Percentiles rank a stretch among this genome's conserved stretches.
phyloP scores from a whole-genome alignment of 257 asterid species.

The Dorcoceras hygrometricum region DNA sequence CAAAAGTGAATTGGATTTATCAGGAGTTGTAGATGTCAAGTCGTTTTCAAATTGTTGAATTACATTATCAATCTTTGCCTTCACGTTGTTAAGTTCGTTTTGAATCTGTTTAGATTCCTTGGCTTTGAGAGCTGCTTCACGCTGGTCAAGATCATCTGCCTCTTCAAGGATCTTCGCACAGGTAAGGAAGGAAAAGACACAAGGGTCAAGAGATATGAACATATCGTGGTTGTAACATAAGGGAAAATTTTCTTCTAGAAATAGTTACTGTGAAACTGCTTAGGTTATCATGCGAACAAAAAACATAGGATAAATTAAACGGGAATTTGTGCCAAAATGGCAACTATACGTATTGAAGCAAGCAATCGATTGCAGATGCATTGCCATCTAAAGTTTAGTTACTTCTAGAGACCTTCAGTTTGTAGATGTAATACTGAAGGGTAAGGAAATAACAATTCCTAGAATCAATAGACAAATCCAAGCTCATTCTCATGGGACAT shows the following conservation, averaged over 20 bases:
- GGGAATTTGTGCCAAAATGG: not conserved
- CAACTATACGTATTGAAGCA: not conserved
- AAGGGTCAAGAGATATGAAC: conserved; percentile 4
- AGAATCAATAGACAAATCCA: not conserved
- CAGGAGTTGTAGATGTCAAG: conserved; percentile 38
- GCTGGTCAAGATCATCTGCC: conserved; percentile 72
- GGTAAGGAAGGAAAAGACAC: conserved; percentile 11
- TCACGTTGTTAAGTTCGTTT: conserved; percentile 51
- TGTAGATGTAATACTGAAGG: not conserved
- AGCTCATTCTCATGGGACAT: not conserved
- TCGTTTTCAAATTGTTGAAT: conserved; percentile 67
- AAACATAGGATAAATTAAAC: not conserved
- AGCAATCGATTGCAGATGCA: not conserved
- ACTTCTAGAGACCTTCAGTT: conserved; percentile 1
- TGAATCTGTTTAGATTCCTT: conserved; percentile 55
- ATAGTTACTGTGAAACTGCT: not conserved
- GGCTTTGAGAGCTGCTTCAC: conserved; percentile 76
- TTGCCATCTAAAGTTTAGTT: conserved; percentile 2
- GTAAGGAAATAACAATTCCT: not conserved
- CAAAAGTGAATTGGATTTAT: conserved; percentile 47
- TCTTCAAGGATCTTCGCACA: conserved; percentile 56
- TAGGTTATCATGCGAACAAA: not conserved
- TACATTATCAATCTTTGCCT: conserved; percentile 51
- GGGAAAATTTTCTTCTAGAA: conserved; percentile 9
- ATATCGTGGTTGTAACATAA: conserved; percentile 4